phyloP scores from a whole-genome alignment of 2,329 filamentous ascomycete species.

The Cordyceps fumosorosea region DNA sequence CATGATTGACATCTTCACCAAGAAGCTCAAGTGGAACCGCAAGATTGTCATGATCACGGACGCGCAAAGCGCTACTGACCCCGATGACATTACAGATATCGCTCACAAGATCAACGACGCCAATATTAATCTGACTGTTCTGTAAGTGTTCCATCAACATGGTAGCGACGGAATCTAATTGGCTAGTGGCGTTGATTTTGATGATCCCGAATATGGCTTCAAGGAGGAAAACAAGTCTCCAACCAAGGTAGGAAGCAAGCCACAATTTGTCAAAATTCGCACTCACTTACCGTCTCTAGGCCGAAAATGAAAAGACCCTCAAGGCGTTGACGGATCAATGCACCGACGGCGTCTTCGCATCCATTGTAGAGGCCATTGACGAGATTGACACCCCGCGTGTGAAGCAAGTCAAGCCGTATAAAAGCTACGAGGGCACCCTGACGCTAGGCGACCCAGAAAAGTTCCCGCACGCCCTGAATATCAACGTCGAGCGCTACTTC shows the following conservation, averaged over 20 bases:
- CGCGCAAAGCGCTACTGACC: constrained; percentile 65
- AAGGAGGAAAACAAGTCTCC: constrained; percentile 82
- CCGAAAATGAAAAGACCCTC: constrained; percentile 64
- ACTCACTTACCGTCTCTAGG: constrained; percentile 19
- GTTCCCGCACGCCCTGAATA: constrained; percentile 68
- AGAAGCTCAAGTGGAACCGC: constrained; percentile 73
- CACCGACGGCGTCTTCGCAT: constrained; percentile 66
- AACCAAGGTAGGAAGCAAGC: constrained; percentile 50
- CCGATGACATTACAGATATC: constrained; percentile 64
- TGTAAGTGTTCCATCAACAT: constrained; percentile 48
- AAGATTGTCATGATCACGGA: constrained; percentile 83
- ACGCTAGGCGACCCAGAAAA: constrained; percentile 71
- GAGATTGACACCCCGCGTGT: constrained; percentile 71
- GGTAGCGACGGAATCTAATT: constrained; percentile 16
- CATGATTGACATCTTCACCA: constrained; percentile 76
- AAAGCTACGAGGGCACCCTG: constrained; percentile 71
- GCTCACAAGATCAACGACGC: constrained; percentile 66
- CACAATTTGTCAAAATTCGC: no score
- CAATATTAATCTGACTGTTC: constrained; percentile 68
- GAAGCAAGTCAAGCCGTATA: constrained; percentile 69
- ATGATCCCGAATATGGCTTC: constrained; percentile 81
- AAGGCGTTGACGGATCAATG: constrained; percentile 60
- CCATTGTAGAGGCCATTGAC: constrained; percentile 75
- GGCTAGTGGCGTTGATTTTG: constrained; percentile 79
- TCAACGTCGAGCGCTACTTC: constrained; percentile 87